phyloP scores from a whole-genome alignment of 495 filamentous ascomycete genomes.

The Hamigera avellanea region DNA sequence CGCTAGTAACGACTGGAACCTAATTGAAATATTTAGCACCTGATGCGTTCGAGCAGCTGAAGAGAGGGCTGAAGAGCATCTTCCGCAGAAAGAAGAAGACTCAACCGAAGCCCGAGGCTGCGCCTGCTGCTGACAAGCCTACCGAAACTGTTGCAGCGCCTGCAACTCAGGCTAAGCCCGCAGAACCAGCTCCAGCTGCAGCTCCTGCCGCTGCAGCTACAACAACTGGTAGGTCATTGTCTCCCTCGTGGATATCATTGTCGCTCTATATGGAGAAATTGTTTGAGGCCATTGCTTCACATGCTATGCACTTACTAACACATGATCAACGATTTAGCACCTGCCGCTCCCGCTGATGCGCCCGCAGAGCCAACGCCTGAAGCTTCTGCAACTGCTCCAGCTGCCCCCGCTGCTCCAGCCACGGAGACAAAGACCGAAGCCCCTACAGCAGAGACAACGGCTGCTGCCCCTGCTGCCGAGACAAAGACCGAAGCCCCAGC shows the following conservation, averaged over 20 bases:
- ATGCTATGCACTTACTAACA: neutral
- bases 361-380: neutral
- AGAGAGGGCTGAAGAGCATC: slow-evolving; percentile 18
- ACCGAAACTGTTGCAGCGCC: slow-evolving; percentile 3
- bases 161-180: slow-evolving; percentile 2
- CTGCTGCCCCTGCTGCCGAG: too few relatives aligned
- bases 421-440: too few relatives aligned
- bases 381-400: too few relatives aligned
- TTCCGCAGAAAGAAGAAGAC: slow-evolving; percentile 18
- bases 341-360: neutral
- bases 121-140: slow-evolving; percentile 4
- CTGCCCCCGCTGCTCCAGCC: too few relatives aligned
- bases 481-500: too few relatives aligned
- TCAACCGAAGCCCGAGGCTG: slow-evolving; percentile 2
- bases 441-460: too few relatives aligned
- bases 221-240: too few relatives aligned
- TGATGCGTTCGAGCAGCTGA: slow-evolving; percentile 12
- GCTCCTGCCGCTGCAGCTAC: slow-evolving; percentile 4
- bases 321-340: neutral
- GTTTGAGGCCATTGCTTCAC: neutral
- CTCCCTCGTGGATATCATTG: too few relatives aligned
- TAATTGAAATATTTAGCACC: slow-evolving; percentile 15
- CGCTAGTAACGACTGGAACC: too few relatives aligned
- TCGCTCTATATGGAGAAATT: too few relatives aligned
- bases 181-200: slow-evolving; percentile 5